Evolutionary conservation across 768 basidiomycete species (phyloP).

Genomic region (Mycena kentingensis): DNA sequence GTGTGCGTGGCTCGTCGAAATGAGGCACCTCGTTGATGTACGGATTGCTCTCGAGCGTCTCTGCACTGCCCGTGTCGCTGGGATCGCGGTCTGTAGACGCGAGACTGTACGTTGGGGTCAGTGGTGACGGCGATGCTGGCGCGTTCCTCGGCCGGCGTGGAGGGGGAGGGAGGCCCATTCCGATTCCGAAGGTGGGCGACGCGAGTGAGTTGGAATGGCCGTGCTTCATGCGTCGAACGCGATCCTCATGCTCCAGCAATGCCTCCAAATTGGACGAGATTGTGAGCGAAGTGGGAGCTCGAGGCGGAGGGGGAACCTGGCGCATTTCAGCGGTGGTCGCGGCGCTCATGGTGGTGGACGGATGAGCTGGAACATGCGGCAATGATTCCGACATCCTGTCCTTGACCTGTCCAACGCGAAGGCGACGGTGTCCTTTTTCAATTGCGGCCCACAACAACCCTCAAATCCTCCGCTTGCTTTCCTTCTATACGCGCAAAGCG

Average conservation of each 20-base stretch:
- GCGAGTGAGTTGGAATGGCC: conserved; percentile 5
- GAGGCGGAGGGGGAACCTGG: not conserved
- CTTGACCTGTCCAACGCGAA: too few species aligned
- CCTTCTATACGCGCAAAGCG: too few species aligned
- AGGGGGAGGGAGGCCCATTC: conserved; percentile 62
- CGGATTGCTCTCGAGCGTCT: conserved; percentile 35
- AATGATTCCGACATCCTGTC: too few species aligned
- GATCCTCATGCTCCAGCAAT: conserved; percentile 58
- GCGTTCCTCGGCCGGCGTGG: conserved; percentile 30
- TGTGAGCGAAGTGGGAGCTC: conserved; percentile 36
- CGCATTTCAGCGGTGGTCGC: too few species aligned
- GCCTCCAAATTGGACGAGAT: conserved; percentile 66
- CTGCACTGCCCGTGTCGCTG: conserved; percentile 13
- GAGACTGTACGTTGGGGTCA: not conserved
- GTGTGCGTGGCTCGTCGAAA: conserved; percentile 30
- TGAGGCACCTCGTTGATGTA: conserved; percentile 50
- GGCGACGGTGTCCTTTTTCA: too few species aligned
- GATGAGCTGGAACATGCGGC: too few species aligned
- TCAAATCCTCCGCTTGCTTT: too few species aligned
- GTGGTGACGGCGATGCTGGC: conserved; percentile 22
- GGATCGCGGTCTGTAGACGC: conserved; percentile 13
- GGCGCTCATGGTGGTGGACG: not conserved
- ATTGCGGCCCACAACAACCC: too few species aligned
- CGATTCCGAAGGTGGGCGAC: conserved; percentile 3
- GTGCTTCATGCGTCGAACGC: conserved; percentile 33